Evolutionary conservation across 768 basidiomycete genomes (phyloP), one percentile per base, ranked within the genome.

Genomic region (Pleurotus sapidus): DNA sequence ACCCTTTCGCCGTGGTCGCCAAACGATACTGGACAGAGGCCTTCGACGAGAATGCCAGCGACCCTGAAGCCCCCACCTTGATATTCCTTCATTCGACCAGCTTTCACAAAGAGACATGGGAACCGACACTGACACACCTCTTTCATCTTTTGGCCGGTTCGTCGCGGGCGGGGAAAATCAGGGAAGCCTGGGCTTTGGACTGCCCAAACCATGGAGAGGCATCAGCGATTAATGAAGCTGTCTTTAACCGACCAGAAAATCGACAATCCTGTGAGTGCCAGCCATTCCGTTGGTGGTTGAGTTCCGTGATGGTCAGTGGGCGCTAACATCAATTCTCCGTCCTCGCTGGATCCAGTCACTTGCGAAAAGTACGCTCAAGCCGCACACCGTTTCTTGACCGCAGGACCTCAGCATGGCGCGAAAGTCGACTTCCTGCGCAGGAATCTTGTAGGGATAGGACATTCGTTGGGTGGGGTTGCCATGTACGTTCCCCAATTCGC

Each of bases 101-200:
- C 66, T 89, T 86, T 63, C 87, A 87, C 71, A 88, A 88, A 66
- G 87, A 89, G 70, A 84, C 81, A 2, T 89, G 84, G 86, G 84
- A 87, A 60, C 84, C 87, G 1, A 77, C 80, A 3, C 61, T 89
- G 12, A 73, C 75, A 20, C 72, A 70, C 12, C 60, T 89, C 20
- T 82, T 87, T 49, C 46, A 67, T 0, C 65, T 73, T 23, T 66
- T 70, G 15, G 43, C 57, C 38, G 50, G 51, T 27, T 47, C 58
- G 9, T 49, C 56, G 43, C 60, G 56, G 40, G 50, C 46, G 46
- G 60, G 73, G 24, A 72, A 73, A 56, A 76, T 85, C 18, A 73
- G 76, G 9, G 84, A 86, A 62, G 87, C 84, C 17, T 89, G 86
- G 85, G 75, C 77, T 38, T 74, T 89, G 60, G 87, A 89, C 57